Base-by-base conservation (phyloP, 2,329 filamentous ascomycete species). In the Blastomyces percursus region DNA sequence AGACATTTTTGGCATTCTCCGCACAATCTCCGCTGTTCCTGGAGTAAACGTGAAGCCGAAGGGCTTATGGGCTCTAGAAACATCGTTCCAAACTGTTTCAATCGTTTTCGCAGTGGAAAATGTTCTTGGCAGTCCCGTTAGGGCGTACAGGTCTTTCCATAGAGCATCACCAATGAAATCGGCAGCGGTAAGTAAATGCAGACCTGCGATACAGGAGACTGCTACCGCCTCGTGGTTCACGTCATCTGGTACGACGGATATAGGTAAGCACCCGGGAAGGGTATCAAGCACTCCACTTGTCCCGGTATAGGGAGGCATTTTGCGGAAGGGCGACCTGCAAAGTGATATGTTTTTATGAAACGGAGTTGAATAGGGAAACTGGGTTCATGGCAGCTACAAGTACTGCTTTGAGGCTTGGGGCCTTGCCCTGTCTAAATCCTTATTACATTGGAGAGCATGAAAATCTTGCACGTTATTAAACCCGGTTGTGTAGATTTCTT, bases 131-230 rank as follows among this genome's bases (percentile, higher is more conserved):
- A 66, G 69, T 24, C 70, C 69, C 1, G 66, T 71, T 30, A 71
- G 61, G 9, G 67, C 67, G 54, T 67, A 70, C n/a, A 65, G 51
- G 51, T 71, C 70, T 12, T 68, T 63, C 69, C 69, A 71, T 16
- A 71, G 60, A 11, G 69, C 67, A 58, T 68, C 63, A 19, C 56
- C 40, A 8, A 62, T 64, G n/a, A 68, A 64, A 14, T 67, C 61
- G 7, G 51, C 35, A 12, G 51, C 48, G 8, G 35, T 57, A 27
- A 67, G 60, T 16, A 59, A 42, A 32, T 56, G 38, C 12, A 67
- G 60, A 30, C 38, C 19, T 16, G 61, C 42, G 51, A 63, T 32
- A 32, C 58, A 64, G n/a, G 60, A n/a, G 9, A 40, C 48, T 19
- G 60, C 62, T 27, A 64, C 60, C 6, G 59, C 27, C 16, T 57